These are phyloP conservation scores for Picea glauca DNA, from an alignment of 75 land plant genomes.

Conservation along the genomic window DNA sequence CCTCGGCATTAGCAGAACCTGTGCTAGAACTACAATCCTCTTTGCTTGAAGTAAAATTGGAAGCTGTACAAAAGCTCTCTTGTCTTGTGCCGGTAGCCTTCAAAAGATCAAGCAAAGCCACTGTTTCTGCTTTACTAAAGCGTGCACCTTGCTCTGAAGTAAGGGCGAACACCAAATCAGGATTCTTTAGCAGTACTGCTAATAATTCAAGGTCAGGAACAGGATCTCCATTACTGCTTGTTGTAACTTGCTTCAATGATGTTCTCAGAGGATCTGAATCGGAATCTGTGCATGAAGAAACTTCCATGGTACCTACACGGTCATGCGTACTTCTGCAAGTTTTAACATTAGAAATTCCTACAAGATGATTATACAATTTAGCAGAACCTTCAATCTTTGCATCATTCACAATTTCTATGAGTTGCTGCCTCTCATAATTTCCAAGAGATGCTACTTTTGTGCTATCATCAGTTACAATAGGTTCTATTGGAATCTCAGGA, in stretches of 20 bases:
- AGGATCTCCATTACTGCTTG: constrained; percentile 8
- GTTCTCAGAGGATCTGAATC: not conserved
- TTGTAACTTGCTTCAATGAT: constrained; percentile 12
- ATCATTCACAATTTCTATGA: not conserved
- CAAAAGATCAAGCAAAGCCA: constrained; percentile 57
- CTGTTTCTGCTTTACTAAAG: constrained; percentile 31
- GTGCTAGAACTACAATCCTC: constrained; percentile 2
- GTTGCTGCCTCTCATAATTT: constrained; percentile 10
- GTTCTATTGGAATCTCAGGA: constrained; percentile 68
- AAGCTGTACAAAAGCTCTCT: constrained; percentile 4
- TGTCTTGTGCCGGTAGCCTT: constrained; percentile 29
- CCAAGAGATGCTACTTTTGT: constrained; percentile 11
- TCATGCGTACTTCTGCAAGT: not conserved
- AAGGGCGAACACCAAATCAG: constrained; percentile 69
- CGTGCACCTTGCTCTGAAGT: constrained; percentile 54
- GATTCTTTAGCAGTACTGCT: constrained; percentile 74
- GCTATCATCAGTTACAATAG: constrained; percentile 33
- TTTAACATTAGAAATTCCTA: not conserved
- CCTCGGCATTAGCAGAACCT: constrained; percentile 7
- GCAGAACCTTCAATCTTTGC: constrained; percentile 1
- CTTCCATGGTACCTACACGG: not conserved
- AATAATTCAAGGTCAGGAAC: constrained; percentile 77
- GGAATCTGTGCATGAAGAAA: constrained; percentile 1
- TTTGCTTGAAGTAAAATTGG: constrained; percentile 1
- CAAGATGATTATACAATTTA: not conserved